Evolutionary conservation across 1,284 basidiomycete genomes (phyloP), one percentile per base, ranked within the genome.

Genomic region (Gymnopus androsaceus): DNA sequence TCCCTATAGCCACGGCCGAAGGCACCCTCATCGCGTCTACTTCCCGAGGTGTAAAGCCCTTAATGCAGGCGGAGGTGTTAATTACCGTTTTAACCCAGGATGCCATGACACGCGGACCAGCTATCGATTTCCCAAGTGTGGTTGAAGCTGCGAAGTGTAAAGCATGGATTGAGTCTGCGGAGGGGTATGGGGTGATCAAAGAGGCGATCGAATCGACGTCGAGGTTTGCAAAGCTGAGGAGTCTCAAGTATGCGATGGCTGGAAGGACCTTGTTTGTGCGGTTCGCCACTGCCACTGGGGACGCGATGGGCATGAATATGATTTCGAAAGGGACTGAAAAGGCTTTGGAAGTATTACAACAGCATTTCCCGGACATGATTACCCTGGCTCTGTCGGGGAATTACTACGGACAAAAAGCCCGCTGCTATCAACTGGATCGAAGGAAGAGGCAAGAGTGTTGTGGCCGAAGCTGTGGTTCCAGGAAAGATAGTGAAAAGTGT

Each of bases 221-320:
- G 11, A 82, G 95, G 37, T 98, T 96, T 66, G 95, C 94, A 7
- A 84, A 87, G 66, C 72, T 98, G 52, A 85, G 89, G 72, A 82
- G 79, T 52, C 78, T 97, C 65, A 95, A 95, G 80, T 87, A 86
- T 48, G 90, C 88, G 1, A 77, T 96, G 68, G 95, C 95, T 2
- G 95, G 95, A 21, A 82, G 95, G 38, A 98, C 95, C 36, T 77
- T 99, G 37, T 99, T 90, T 71, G 88, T 98, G n/a, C 85, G 97
- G 47, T 98, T 99, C 68, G 92, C 92, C 46, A 98, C 95, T 57
- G 88, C 82, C 51, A 99, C 97, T 0, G 97, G 97, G 55, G 97
- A 99, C 69, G 97, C 96, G 28, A 99, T 99, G 96, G 96, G 96
- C 31, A 99, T 99, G 97, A 99, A 99, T 79, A 99, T 99, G 96